Evolutionary conservation across 1,139 yeast species (phyloP), one percentile per base, ranked within the genome.

Genomic region (Kodamaea derodonti): DNA sequence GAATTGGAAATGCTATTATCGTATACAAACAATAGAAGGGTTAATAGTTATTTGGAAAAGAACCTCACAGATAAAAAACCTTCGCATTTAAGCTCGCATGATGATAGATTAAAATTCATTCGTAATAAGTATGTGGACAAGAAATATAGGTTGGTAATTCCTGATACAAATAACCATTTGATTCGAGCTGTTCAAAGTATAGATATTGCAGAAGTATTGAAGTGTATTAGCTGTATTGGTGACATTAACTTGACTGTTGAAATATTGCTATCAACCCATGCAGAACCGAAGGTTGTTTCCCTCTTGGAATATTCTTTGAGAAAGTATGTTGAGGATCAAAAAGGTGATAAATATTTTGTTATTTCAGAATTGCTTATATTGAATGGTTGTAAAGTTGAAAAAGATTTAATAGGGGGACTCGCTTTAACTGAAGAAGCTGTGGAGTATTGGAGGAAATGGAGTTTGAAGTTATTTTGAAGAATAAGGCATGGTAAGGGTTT

Each of bases 361-460:
- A 62, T 84, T 15, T 78, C 95, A 0, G 96, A 88, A 51, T 63
- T 86, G 25, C 61, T 90, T 11, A 48, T 82, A 3, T 67, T 84
- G 41, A 84, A 85, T 54, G 94, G 95, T 11, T 70, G 67, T 46
- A 61, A 47, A 34, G 53, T 65, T 15, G 72, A 70, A 18, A 46
- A 38, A 20, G 43, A 42, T 14, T 41, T 56, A n/a, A 43, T 52
- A 11, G 43, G 51, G 17, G 62, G 58, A 9, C 42, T 68, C 14
- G 66, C 62, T 1, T 47, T 75, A 14, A 53, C 67, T 9, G 55
- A 56, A 2, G 68, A 58, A n/a, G 84, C 82, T 4, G 44, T 53
- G 20, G 51, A 52, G 9, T 82, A 75, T 49, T 80, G 86, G 84
- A 61, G 60, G 27, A 45, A 51, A 11, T 68, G 72, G 42, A 58